Percentiles rank a stretch among this genome's conserved stretches.
These are phyloP conservation scores for Saccharomyces jurei DNA, from an alignment of 805 yeast species.

Conservation along the genomic window DNA sequence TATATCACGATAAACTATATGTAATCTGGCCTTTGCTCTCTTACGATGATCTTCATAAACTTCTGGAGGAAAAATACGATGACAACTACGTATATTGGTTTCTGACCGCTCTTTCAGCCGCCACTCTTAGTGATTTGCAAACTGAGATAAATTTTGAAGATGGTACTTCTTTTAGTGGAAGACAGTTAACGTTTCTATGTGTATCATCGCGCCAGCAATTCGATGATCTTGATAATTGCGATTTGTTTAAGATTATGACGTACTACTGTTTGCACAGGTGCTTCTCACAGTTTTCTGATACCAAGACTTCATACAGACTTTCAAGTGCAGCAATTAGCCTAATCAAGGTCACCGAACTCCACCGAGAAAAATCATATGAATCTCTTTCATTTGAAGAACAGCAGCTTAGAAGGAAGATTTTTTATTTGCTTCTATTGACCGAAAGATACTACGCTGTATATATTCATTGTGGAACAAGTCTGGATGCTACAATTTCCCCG, in stretches of 20 bases:
- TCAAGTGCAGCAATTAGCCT: background rate
- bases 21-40: background rate
- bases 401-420: background rate
- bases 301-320: background rate
- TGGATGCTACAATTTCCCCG: background rate
- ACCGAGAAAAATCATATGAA: background rate
- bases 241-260: background rate
- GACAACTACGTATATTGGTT: background rate
- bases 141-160: constrained; percentile 72
- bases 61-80: background rate
- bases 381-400: background rate
- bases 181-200: constrained; percentile 52
- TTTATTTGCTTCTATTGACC: background rate
- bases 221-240: constrained; percentile 44
- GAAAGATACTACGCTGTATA: background rate
- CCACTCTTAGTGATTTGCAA: constrained; percentile 44
- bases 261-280: background rate
- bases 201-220: constrained; percentile 93
- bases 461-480: background rate
- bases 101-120: background rate
- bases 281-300: background rate
- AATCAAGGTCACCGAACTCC: background rate
- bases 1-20: background rate
- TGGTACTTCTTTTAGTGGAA: constrained; percentile 66
- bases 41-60: background rate